These are phyloP conservation scores for Rhizoclosmatium sp. DNA, from an alignment of 192 early-diverging fungal genomes.

Conservation along the genomic window DNA sequence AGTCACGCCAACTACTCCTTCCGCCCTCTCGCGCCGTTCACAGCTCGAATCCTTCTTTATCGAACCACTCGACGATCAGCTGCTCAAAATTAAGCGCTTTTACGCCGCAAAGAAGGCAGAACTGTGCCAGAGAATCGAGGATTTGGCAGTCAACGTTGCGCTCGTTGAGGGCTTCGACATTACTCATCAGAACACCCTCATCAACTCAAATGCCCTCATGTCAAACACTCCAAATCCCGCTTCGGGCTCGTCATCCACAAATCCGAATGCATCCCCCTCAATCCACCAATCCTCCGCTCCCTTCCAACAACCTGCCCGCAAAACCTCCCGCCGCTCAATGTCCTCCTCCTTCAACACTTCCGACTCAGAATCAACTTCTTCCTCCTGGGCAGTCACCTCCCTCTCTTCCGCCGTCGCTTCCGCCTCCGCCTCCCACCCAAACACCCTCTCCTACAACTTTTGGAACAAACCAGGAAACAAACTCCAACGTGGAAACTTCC, in stretches of 20 bases:
- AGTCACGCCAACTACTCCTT: not conserved
- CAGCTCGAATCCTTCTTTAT: constrained; percentile 61
- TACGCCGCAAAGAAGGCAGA: constrained; percentile 86
- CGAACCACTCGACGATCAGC: constrained; percentile 81
- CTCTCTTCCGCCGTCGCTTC: not conserved
- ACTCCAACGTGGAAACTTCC: constrained; percentile 50
- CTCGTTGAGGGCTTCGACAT: constrained; percentile 45
- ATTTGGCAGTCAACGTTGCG: constrained; percentile 63
- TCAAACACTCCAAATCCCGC: not conserved
- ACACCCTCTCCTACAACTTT: constrained; percentile 35
- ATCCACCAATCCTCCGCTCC: not conserved
- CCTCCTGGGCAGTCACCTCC: not conserved
- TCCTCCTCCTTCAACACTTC: constrained; percentile 18
- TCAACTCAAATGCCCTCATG: not conserved
- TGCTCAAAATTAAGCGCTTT: constrained; percentile 80
- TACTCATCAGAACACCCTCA: not conserved
- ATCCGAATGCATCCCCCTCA: not conserved
- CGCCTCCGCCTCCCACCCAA: not conserved
- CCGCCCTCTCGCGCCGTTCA: constrained; percentile 17
- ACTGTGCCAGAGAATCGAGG: constrained; percentile 73
- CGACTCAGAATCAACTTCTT: not conserved
- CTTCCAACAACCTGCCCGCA: not conserved
- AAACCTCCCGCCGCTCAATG: constrained; percentile 4
- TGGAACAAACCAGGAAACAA: constrained; percentile 44
- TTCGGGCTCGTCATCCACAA: not conserved